These are phyloP conservation scores for Fistulinella prunicolor DNA, from an alignment of 768 basidiomycete genomes.

Conservation along the genomic window DNA sequence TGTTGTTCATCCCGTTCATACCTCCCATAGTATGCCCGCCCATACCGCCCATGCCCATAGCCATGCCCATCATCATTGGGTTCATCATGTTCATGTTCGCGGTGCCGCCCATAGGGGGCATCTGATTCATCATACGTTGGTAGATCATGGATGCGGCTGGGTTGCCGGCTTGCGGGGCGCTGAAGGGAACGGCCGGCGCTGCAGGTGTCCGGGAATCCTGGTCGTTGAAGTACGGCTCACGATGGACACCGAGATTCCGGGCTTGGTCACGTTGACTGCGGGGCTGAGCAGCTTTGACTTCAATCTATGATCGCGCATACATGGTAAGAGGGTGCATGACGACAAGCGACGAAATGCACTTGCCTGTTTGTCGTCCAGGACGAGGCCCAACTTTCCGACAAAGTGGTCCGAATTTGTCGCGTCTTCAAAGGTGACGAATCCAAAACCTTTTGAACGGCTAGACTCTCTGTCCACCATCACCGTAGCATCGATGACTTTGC, in stretches of 20 bases:
- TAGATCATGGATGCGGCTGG: slow-evolving; percentile 34
- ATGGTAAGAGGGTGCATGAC: not conserved
- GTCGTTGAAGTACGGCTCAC: slow-evolving; percentile 34
- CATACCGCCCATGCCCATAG: slow-evolving; percentile 46
- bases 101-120: slow-evolving; percentile 45
- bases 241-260: slow-evolving; percentile 30
- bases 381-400: slow-evolving; percentile 62
- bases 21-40: slow-evolving; percentile 31
- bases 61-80: slow-evolving; percentile 48
- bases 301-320: slow-evolving; percentile 48
- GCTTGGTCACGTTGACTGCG: slow-evolving; percentile 59
- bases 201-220: slow-evolving; percentile 36
- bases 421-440: slow-evolving; percentile 80
- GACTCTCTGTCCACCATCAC: slow-evolving; percentile 84
- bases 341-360: slow-evolving; percentile 15
- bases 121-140: slow-evolving; percentile 36
- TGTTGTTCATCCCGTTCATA: slow-evolving; percentile 17
- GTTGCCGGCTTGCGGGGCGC: slow-evolving; percentile 36
- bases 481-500: slow-evolving; percentile 79
- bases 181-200: slow-evolving; percentile 30
- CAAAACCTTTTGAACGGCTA: slow-evolving; percentile 76
- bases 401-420: slow-evolving; percentile 60
- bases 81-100: slow-evolving; percentile 52
- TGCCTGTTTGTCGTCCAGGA: slow-evolving; percentile 77
- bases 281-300: slow-evolving; percentile 80